Percentiles rank a stretch among this genome's conserved stretches.
Evolutionary conservation across 2,329 filamentous ascomycete species (phyloP).

Genomic region (Raffaelea ambrosiae): DNA sequence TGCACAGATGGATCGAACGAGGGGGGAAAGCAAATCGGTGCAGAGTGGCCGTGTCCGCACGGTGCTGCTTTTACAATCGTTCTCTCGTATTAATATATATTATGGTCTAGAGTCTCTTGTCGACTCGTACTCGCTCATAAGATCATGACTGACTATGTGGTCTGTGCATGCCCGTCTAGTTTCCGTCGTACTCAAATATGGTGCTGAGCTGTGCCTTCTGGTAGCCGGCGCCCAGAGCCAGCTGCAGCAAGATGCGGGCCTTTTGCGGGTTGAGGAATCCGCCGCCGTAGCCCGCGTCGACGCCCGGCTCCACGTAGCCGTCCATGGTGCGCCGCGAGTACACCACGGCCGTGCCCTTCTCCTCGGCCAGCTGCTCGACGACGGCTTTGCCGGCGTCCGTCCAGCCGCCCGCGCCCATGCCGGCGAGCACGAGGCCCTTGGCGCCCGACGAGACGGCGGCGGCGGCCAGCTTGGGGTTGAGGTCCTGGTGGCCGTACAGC

Average conservation of each 20-base stretch:
- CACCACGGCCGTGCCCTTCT: slow-evolving; percentile 39
- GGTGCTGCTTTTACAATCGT: too few species aligned
- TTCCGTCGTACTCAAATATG: slow-evolving; percentile 18
- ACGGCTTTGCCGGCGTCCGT: slow-evolving; percentile 27
- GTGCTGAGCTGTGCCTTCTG: not conserved
- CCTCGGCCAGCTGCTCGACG: slow-evolving; percentile 33
- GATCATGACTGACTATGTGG: too few species aligned
- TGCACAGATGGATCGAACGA: too few species aligned
- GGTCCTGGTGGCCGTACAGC: slow-evolving; percentile 45
- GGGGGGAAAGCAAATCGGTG: too few species aligned
- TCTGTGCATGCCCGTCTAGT: too few species aligned
- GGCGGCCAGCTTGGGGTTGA: slow-evolving; percentile 36
- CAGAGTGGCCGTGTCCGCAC: too few species aligned
- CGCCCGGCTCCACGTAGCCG: slow-evolving; percentile 36
- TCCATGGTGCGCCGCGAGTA: slow-evolving; percentile 42
- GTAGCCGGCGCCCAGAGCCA: slow-evolving; percentile 23
- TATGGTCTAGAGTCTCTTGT: too few species aligned
- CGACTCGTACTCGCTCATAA: too few species aligned
- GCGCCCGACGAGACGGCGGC: slow-evolving; percentile 41
- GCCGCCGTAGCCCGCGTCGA: slow-evolving; percentile 28
- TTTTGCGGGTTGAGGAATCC: slow-evolving; percentile 50
- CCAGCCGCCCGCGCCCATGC: slow-evolving; percentile 45
- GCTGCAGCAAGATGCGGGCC: slow-evolving; percentile 41
- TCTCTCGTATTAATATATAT: too few species aligned
- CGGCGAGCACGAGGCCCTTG: slow-evolving; percentile 45